phyloP scores from a whole-genome alignment of 441 rosid species.

The Daphne laureola region DNA sequence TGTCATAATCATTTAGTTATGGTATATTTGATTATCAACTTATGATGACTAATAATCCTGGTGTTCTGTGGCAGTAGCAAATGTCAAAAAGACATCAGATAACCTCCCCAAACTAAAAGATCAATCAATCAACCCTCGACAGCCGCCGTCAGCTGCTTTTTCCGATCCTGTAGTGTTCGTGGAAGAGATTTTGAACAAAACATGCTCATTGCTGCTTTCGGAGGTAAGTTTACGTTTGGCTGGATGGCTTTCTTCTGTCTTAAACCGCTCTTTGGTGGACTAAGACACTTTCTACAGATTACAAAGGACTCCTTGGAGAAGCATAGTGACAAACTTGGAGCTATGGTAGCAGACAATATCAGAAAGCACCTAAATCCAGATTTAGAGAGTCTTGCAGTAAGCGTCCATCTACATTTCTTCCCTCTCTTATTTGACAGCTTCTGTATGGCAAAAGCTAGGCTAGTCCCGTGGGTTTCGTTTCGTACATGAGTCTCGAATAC shows the following conservation, averaged over 20 bases:
- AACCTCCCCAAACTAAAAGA: constrained; percentile 28
- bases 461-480: not conserved
- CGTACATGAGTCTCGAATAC: too few relatives aligned
- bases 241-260: not conserved
- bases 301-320: constrained; percentile 31
- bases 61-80: constrained; percentile 28
- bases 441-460: not conserved
- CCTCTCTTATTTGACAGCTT: not conserved
- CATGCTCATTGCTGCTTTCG: constrained; percentile 45
- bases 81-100: constrained; percentile 33
- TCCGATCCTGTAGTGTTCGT: constrained; percentile 49
- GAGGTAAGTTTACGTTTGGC: constrained; percentile 26
- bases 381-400: constrained; percentile 54
- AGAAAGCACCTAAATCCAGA: constrained; percentile 53
- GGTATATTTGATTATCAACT: too few relatives aligned
- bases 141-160: constrained; percentile 21
- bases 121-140: constrained; percentile 14
- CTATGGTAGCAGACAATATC: constrained; percentile 32
- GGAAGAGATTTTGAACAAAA: constrained; percentile 57
- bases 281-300: constrained; percentile 27
- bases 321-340: constrained; percentile 42
- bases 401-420: constrained; percentile 14
- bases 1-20: too few relatives aligned
- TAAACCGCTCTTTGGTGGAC: not conserved
- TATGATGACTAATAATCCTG: too few relatives aligned